Conservation (phyloP, 331 rosid species). For the Rosa hybrid region DNA sequence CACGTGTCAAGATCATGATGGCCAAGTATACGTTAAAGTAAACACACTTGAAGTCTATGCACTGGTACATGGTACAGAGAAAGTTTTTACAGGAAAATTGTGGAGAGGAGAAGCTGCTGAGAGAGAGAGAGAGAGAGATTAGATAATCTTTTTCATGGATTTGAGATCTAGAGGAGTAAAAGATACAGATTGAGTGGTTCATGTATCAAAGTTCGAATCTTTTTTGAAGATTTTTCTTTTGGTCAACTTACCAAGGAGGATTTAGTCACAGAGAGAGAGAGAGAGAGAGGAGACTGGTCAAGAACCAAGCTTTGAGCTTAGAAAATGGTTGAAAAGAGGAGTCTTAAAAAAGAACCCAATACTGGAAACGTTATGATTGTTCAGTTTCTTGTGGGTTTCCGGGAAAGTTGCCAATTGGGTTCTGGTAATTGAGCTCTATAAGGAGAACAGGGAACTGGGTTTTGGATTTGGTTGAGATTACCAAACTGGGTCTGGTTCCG, state of each 20-base stretch:
- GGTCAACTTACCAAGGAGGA: constrained; percentile 26
- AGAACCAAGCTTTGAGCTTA: constrained; percentile 6
- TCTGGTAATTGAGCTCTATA: constrained; percentile 30
- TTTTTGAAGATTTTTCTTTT: constrained; percentile 22
- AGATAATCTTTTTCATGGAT: constrained; percentile 24
- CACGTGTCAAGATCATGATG: constrained; percentile 12
- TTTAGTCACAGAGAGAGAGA: constrained; percentile 3
- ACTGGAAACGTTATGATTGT: background rate
- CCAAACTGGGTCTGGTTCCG: constrained; percentile 29
- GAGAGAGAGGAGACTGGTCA: constrained; percentile 26
- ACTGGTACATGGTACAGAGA: constrained; percentile 24
- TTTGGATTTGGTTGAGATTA: constrained; percentile 6
- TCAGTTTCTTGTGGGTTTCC: constrained; percentile 31
- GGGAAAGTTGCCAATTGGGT: constrained; percentile 37
- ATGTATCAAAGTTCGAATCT: constrained; percentile 18
- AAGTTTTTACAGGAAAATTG: constrained; percentile 17
- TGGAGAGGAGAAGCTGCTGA: constrained; percentile 16
- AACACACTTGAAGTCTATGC: constrained; percentile 32
- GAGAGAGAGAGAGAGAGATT: background rate
- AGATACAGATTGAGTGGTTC: constrained; percentile 26
- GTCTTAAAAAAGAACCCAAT: background rate
- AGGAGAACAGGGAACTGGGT: constrained; percentile 27
- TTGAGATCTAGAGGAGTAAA: constrained; percentile 43
- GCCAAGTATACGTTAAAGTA: background rate
- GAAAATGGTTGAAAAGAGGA: constrained; percentile 15